Base-by-base conservation (phyloP, 805 yeast genomes). In the Ogataea wickerhamii region DNA sequence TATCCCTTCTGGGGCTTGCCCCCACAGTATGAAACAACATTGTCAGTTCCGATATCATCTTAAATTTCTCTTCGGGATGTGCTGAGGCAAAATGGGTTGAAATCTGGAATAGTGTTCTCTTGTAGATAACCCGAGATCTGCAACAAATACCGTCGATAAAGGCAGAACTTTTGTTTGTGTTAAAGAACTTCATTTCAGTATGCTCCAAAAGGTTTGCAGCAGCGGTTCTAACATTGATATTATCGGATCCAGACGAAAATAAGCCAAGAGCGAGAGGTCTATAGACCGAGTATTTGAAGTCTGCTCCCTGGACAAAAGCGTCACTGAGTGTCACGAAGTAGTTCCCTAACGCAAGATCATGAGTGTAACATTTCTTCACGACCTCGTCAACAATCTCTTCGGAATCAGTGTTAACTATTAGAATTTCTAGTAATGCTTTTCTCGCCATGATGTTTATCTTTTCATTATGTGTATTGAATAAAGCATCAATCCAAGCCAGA, bases 81-180 rank as follows among this genome's bases (percentile, higher is more conserved):
- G 64, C 47, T 25, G 66, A 55, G 0, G 95, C 89, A 56, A 87
- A 76, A 43, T 80, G 78, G 6, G 81, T 73, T 0, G 96, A 82
- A 17, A 89, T 66, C 38, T 84, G 87, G 48, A 83, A 82, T 38
- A 91, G 73, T 0, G 95, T 94, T 28, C 91, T 79, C 55, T 88
- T 88, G 66, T 83, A 89, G 4, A 93, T 87, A 5, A 87, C 85
- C 49, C 83, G 78, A 5, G 95, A 82, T 23, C 77, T 71, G 45
- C 87, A 84, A 35, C 82, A 75, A 11, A 87, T 74, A 25, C 86
- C 72, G 53, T 86, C 91, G 24, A 77, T 73, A 54, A 77, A 86
- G 17, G 73, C 73, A 6, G 71, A 72, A 2, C 81, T 64, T 12
- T 73, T 69, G 0, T 78, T 67, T 1, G 79, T 69, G 23, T 76